Base-by-base conservation (phyloP, 2,329 filamentous ascomycete species). In the Xylariales sp. region DNA sequence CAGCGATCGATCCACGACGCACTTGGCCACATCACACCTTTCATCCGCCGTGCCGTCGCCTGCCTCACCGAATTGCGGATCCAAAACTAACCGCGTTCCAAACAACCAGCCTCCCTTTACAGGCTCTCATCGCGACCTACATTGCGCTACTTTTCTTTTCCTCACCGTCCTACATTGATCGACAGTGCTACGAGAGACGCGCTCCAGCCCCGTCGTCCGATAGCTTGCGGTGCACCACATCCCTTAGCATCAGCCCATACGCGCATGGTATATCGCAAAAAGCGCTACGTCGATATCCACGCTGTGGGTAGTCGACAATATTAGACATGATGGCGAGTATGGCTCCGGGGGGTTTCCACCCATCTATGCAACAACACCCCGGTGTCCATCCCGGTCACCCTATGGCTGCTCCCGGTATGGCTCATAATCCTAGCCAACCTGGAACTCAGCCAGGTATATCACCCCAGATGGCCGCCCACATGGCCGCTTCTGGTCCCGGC, bases 401-500 rank as follows among this genome's bases (percentile, higher is more conserved):
- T 68, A 87, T 89, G 83, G 86, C 67, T 52, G 75, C 83, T 18
- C 86, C 85, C 9, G 86, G 85, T 62, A 89, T 89, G 86, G 85
- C 84, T 75, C 90, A 91, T 59, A 91, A 90, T 74, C 89, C 88
- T 61, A 90, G 87, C 73, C 90, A 92, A 77, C 89, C 88, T 72
- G 91, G 91, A 79, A 85, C 84, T 61, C 90, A 91, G 71, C 88
- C 87, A 34, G 86, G 84, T 46, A 89, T 91, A 79, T 87, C 87
- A 73, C 91, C 91, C 78, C 91, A 92, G 79, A 85, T 90, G 73
- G 81, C 80, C 43, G 82, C 87, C 80, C 90, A 92, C 74, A 91
- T 92, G 82, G 89, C 87, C 69, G 91, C 91, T 34, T 92, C 91
- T 65, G 91, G 88, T 43, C 90, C 91, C 23, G 89, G 89, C 72